Evolutionary conservation across 2,329 filamentous ascomycete genomes (phyloP).

Genomic region (Bipolaris zeicola): DNA sequence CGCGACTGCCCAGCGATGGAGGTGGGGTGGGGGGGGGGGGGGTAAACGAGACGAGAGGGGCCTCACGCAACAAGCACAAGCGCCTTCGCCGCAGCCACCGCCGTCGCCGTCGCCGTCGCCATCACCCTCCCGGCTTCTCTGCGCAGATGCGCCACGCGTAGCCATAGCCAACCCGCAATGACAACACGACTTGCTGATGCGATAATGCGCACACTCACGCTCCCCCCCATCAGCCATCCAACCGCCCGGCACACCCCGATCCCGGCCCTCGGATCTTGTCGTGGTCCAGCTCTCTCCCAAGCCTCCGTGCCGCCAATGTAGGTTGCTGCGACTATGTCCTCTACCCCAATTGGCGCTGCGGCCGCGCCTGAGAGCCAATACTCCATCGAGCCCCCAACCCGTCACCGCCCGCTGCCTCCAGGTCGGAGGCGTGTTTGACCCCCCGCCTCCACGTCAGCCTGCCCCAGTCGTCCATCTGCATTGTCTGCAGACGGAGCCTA

Average conservation of each 20-base stretch:
- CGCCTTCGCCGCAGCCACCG: not conserved
- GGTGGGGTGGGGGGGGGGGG: not conserved
- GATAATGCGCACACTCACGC: slow-evolving; percentile 4
- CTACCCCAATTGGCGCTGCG: not conserved
- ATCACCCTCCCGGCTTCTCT: not conserved
- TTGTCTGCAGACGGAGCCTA: slow-evolving; percentile 13
- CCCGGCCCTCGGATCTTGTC: slow-evolving; percentile 9
- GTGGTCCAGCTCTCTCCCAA: not conserved
- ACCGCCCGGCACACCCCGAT: slow-evolving; percentile 2
- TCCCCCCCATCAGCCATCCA: not conserved
- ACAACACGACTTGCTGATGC: not conserved
- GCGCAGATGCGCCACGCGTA: slow-evolving; percentile 6
- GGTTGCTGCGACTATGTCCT: too few species aligned
- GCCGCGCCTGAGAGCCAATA: slow-evolving; percentile 12
- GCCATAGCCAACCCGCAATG: not conserved
- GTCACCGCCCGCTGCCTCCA: slow-evolving; percentile 12
- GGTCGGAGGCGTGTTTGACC: slow-evolving; percentile 7
- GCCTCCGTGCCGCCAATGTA: slow-evolving; percentile 1
- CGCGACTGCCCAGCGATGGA: slow-evolving; percentile 8
- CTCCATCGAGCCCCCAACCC: slow-evolving; percentile 6
- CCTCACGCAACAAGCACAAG: not conserved
- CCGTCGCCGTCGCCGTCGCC: not conserved
- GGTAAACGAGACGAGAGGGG: too few species aligned
- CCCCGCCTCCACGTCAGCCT: slow-evolving; percentile 12
- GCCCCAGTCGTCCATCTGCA: slow-evolving; percentile 2